Conservation (phyloP, 1,139 yeast genomes). For the Sugiyamaella neomexicana region DNA sequence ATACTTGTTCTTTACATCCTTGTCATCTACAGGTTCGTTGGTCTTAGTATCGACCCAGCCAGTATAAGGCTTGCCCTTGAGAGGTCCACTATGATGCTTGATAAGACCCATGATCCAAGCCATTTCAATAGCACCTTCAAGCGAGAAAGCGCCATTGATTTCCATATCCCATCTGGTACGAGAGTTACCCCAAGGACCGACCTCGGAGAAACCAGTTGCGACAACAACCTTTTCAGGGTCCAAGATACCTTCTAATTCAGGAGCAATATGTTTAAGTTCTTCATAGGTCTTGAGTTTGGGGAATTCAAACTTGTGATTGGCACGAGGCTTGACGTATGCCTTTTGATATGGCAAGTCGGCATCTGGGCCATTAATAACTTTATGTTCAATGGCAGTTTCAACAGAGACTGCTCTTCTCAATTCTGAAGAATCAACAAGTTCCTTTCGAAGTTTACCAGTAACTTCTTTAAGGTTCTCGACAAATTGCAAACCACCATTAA, state of each 20-base stretch:
- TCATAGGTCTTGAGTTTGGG: slow-evolving; percentile 79
- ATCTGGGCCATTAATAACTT: slow-evolving; percentile 83
- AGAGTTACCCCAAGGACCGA: slow-evolving; percentile 99
- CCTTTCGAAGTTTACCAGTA: slow-evolving; percentile 77
- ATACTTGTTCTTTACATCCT: slow-evolving; percentile 87
- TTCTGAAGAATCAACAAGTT: slow-evolving; percentile 82
- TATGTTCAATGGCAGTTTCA: slow-evolving; percentile 90
- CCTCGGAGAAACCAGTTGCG: slow-evolving; percentile 96
- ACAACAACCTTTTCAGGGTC: slow-evolving; percentile 91
- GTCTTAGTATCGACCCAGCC: slow-evolving; percentile 99
- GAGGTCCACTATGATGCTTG: slow-evolving; percentile 88
- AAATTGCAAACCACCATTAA: slow-evolving; percentile 97
- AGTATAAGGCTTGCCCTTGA: slow-evolving; percentile 83
- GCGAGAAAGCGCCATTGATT: slow-evolving; percentile 89
- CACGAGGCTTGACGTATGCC: slow-evolving; percentile 82
- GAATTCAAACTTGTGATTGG: slow-evolving; percentile 92
- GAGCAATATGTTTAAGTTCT: slow-evolving; percentile 65
- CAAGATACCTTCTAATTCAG: slow-evolving; percentile 82
- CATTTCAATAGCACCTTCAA: slow-evolving; percentile 98
- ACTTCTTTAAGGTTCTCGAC: slow-evolving; percentile 88
- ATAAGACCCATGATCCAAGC: slow-evolving; percentile 99
- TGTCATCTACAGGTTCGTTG: slow-evolving; percentile 88
- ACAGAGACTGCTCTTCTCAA: slow-evolving; percentile 93
- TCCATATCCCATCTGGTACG: slow-evolving; percentile 99
- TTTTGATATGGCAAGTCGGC: slow-evolving; percentile 84